Evolutionary conservation across 2,329 filamentous ascomycete genomes (phyloP).

Genomic region (Fusarium sp.): DNA sequence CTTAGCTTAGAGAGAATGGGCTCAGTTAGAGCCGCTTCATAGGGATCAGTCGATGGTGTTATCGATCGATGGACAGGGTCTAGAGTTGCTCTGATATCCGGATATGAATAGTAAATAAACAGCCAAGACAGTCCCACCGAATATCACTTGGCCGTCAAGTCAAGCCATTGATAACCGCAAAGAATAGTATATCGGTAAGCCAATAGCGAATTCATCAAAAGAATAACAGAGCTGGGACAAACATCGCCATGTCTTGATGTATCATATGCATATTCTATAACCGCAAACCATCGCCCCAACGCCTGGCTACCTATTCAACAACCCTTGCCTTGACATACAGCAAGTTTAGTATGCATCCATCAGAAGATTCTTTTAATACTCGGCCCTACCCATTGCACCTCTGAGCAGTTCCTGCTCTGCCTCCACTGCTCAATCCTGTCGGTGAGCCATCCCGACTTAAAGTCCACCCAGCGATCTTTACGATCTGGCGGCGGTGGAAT

Average conservation of each 20-base stretch:
- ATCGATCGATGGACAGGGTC: neutral
- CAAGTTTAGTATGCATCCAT: slow-evolving; percentile 13
- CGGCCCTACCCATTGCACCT: slow-evolving; percentile 50
- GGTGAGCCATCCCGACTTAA: slow-evolving; percentile 47
- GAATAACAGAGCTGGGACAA: slow-evolving; percentile 4
- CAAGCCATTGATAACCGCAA: neutral
- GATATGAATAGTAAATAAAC: neutral
- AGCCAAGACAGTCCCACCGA: neutral
- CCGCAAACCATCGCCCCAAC: slow-evolving; percentile 31
- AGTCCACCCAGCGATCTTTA: slow-evolving; percentile 46
- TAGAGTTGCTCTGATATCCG: neutral
- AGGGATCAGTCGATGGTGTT: neutral
- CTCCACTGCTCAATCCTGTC: slow-evolving; percentile 45
- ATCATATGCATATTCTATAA: slow-evolving; percentile 28
- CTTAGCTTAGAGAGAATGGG: slow-evolving; percentile 20
- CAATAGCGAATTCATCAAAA: neutral
- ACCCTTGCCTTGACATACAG: neutral
- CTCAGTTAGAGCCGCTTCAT: slow-evolving; percentile 7
- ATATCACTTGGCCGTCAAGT: neutral
- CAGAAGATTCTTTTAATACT: slow-evolving; percentile 47
- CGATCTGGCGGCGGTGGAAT: slow-evolving; percentile 35
- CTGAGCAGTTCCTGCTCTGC: slow-evolving; percentile 41
- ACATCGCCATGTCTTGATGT: neutral
- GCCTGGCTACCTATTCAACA: slow-evolving; percentile 32
- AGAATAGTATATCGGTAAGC: neutral